Evolutionary conservation across 441 rosid genomes (phyloP), one percentile per base, ranked within the genome.

Genomic region (Eruca vesicaria): DNA sequence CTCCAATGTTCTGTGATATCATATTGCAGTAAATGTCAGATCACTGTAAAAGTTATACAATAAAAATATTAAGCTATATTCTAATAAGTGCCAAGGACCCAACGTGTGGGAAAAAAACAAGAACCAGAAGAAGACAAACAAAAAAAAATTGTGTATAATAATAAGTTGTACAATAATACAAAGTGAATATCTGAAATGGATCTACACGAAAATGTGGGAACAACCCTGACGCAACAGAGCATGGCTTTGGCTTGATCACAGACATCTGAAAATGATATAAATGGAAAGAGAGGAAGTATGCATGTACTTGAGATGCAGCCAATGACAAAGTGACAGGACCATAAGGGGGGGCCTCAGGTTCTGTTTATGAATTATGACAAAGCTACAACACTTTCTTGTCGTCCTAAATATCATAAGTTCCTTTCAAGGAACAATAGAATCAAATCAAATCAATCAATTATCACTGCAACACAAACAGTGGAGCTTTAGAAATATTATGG

Each of bases 1-100:
- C 99, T 66, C 99, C 98, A 66, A 77, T 45, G 76, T 89, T 85
- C 98, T 96, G 93, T 71, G 73, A 85, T 63, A 77, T 61, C 56
- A 63, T 38, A 75, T 72, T 78, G 35, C 7, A 32, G 9, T 32
- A 74, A 50, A 72, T 41, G 48, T 78, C 60, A 78, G 53, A 16
- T 38, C 66, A 59, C 29, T 9, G 38, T 71, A 3, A 33, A 60
- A 35, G 5, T 6, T 29, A 29, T 29, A 29, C 32, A 29, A 7
- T 29, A 35, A 35, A 35, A 35, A 35, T 6, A 32, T 9, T 2
- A 35, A 35, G 41, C 12, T 35, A 35, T 12, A 33, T 33, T 1
- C 38, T 41, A 16, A 16, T 41, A 38, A 41, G 50, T 41, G 14
- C 8, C 5, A 14, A 43, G 50, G 56, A 73, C 12, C 59, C 66